phyloP scores from a whole-genome alignment of 2,329 filamentous ascomycete species.

The Colletotrichum sp. region DNA sequence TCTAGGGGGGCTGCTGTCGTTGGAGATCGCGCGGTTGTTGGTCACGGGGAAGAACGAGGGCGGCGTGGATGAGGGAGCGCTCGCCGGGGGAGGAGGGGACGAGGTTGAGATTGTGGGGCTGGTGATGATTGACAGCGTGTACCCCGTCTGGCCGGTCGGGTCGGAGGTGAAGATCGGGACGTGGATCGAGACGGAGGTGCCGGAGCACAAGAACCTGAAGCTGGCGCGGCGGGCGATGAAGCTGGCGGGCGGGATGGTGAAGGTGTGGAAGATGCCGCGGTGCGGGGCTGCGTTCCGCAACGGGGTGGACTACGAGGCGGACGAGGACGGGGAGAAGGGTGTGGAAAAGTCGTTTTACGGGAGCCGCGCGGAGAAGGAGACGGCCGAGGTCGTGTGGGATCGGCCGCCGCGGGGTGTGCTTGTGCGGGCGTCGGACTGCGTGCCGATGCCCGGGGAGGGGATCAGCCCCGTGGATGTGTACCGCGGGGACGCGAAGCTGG shows the following conservation, averaged over 20 bases:
- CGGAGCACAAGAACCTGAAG: slow-evolving; percentile 37
- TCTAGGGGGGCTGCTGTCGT: slow-evolving; percentile 54
- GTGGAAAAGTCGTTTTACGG: background rate
- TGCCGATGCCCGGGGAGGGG: slow-evolving; percentile 34
- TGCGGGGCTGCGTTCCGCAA: slow-evolving; percentile 27
- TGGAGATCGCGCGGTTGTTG: slow-evolving; percentile 53
- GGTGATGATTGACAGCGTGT: slow-evolving; percentile 58
- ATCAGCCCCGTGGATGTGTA: slow-evolving; percentile 45
- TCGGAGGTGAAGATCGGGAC: slow-evolving; percentile 13
- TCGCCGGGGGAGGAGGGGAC: background rate
- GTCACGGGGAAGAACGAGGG: slow-evolving; percentile 24
- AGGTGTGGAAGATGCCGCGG: slow-evolving; percentile 42
- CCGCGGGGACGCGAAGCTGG: slow-evolving; percentile 45
- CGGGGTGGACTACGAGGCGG: background rate
- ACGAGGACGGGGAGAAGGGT: background rate
- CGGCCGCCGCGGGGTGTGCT: slow-evolving; percentile 46
- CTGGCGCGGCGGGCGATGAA: slow-evolving; percentile 42
- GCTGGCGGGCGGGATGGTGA: slow-evolving; percentile 44
- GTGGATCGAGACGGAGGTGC: slow-evolving; percentile 26
- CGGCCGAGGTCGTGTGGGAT: slow-evolving; percentile 20
- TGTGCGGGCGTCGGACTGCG: slow-evolving; percentile 45
- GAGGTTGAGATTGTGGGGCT: slow-evolving; percentile 50
- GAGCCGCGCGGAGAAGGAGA: slow-evolving; percentile 10
- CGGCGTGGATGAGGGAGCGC: slow-evolving; percentile 23
- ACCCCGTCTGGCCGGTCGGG: slow-evolving; percentile 27